Conservation (phyloP, 73 alveolate species). For the Paramecium pentaurelia region DNA sequence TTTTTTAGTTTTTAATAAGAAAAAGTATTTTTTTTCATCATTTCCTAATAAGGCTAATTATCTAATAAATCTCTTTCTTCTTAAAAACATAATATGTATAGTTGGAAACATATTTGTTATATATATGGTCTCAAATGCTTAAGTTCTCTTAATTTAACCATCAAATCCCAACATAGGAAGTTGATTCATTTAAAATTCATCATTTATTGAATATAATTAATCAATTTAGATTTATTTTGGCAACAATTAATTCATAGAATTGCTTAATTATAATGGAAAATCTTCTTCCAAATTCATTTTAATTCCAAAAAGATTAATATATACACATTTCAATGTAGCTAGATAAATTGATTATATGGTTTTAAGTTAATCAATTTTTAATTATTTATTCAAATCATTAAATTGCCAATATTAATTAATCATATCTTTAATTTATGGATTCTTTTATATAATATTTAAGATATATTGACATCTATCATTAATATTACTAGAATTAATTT, state of each 20-base stretch:
- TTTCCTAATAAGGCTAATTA: background rate
- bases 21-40: background rate
- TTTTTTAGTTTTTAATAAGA: background rate
- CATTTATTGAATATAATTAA: background rate
- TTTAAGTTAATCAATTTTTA: background rate
- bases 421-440: background rate
- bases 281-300: background rate
- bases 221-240: background rate
- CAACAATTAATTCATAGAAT: background rate
- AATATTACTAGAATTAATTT: background rate
- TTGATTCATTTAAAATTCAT: background rate
- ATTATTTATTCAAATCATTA: background rate
- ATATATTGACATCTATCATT: background rate
- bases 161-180: background rate
- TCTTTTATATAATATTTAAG: background rate
- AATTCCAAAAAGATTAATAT: background rate
- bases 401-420: background rate
- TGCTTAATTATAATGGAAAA: background rate
- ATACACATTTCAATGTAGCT: background rate
- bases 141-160: background rate
- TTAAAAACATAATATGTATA: background rate
- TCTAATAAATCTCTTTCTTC: conserved; percentile 2
- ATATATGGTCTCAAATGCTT: background rate
- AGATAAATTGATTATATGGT: background rate
- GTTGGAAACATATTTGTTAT: conserved; percentile 5